Evolutionary conservation across 768 basidiomycete species (phyloP).

Genomic region (Agrocybe praecox): DNA sequence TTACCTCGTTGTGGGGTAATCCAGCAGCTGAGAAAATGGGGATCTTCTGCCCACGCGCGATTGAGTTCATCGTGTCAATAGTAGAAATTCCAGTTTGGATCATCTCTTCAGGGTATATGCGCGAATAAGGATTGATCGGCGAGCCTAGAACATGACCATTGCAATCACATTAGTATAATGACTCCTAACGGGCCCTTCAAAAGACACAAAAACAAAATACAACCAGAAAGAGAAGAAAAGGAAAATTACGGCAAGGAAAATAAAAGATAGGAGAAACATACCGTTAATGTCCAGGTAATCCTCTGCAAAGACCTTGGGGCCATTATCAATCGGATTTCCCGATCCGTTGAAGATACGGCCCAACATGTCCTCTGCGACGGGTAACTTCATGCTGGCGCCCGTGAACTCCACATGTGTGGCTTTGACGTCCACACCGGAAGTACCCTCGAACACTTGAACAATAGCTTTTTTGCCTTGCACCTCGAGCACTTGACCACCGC

Average conservation of each 20-base stretch:
- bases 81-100: slow-evolving; percentile 99
- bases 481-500: slow-evolving; percentile 97
- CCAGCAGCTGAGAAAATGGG: slow-evolving; percentile 99
- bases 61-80: slow-evolving; percentile 97
- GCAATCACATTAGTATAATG: not conserved
- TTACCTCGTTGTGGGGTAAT: slow-evolving; percentile 96
- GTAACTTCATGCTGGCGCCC: slow-evolving; percentile 97
- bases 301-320: slow-evolving; percentile 98
- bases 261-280: slow-evolving; percentile 34
- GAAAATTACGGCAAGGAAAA: not conserved
- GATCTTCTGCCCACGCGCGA: slow-evolving; percentile 99
- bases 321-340: slow-evolving; percentile 97
- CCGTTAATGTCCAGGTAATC: slow-evolving; percentile 99
- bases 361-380: slow-evolving; percentile 98
- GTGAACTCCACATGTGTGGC: slow-evolving; percentile 98
- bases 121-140: slow-evolving; percentile 96
- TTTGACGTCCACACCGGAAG: slow-evolving; percentile 96
- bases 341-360: slow-evolving; percentile 99
- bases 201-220: not conserved
- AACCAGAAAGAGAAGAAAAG: not conserved
- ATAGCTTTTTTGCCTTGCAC: slow-evolving; percentile 99
- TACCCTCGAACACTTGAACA: slow-evolving; percentile 99
- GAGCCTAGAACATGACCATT: slow-evolving; percentile 59
- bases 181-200: not conserved
- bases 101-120: slow-evolving; percentile 99